Conservation (phyloP, 2,329 filamentous ascomycete genomes). For the Ambrosiella xylebori region DNA sequence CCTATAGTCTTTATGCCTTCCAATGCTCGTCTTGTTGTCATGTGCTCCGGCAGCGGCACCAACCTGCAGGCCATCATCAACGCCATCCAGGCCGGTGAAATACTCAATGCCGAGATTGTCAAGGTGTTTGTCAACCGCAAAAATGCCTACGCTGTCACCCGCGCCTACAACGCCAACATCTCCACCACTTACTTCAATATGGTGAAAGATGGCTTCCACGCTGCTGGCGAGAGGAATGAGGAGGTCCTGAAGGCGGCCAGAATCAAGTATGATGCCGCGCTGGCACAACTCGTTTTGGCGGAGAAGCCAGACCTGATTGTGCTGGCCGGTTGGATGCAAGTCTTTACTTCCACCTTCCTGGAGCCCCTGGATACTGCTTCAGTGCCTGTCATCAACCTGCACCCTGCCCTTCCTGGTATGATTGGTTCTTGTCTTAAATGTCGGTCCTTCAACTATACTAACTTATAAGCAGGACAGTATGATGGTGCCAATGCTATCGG, state of each 20-base stretch:
- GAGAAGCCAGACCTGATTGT: slow-evolving; percentile 58
- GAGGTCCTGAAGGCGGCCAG: slow-evolving; percentile 38
- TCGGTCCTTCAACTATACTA: neutral
- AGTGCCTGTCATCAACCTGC: slow-evolving; percentile 64
- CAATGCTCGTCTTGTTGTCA: slow-evolving; percentile 41
- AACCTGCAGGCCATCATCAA: slow-evolving; percentile 62
- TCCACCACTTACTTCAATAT: slow-evolving; percentile 71
- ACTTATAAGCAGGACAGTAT: slow-evolving; percentile 38
- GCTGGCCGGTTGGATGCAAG: slow-evolving; percentile 77
- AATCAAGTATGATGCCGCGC: slow-evolving; percentile 54
- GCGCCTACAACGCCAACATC: slow-evolving; percentile 38
- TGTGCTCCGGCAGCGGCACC: slow-evolving; percentile 57
- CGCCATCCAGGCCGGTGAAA: slow-evolving; percentile 23
- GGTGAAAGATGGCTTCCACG: slow-evolving; percentile 47
- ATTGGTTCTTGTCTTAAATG: neutral
- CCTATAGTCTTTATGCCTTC: slow-evolving; percentile 1
- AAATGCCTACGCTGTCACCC: slow-evolving; percentile 27
- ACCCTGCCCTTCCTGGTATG: slow-evolving; percentile 33
- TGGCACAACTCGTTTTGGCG: slow-evolving; percentile 48
- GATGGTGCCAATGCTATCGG: slow-evolving; percentile 66
- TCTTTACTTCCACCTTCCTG: slow-evolving; percentile 54
- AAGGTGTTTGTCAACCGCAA: slow-evolving; percentile 32
- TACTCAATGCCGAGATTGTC: slow-evolving; percentile 27
- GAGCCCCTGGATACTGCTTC: slow-evolving; percentile 43
- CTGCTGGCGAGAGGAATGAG: slow-evolving; percentile 43